These are phyloP conservation scores for Colletotrichum spinosum DNA, from an alignment of 2,329 filamentous ascomycete species.

Conservation along the genomic window DNA sequence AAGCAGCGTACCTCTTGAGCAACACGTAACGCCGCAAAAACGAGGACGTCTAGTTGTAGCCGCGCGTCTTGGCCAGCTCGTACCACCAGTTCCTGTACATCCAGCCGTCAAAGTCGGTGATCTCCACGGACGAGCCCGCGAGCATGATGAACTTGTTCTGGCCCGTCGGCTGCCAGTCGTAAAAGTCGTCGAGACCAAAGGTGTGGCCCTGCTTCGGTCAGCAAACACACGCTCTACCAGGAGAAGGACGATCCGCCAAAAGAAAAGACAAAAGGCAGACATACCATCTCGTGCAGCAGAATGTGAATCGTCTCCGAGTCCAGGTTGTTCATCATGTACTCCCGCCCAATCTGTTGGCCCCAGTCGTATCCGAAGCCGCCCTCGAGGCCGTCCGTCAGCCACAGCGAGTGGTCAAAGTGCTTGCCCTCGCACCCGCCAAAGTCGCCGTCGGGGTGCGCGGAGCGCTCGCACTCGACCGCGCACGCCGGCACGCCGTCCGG, in stretches of 20 bases:
- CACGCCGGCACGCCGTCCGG: conserved; percentile 54
- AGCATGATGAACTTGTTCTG: conserved; percentile 57
- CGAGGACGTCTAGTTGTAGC: no score
- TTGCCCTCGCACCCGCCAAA: conserved; percentile 53
- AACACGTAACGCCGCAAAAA: no score
- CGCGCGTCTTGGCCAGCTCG: conserved; percentile 40
- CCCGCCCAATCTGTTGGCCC: conserved; percentile 56
- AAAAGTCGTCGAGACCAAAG: conserved; percentile 52
- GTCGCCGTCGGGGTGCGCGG: conserved; percentile 55
- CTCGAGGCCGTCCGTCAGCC: conserved; percentile 57
- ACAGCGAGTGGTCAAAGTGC: conserved; percentile 59
- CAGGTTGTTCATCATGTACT: conserved; percentile 55
- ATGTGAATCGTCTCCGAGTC: conserved; percentile 54
- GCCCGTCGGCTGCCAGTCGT: conserved; percentile 56
- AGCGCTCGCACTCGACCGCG: conserved; percentile 52
- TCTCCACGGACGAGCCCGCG: conserved; percentile 52
- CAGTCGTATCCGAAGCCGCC: conserved; percentile 59
- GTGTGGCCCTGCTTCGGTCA: conserved; percentile 47
- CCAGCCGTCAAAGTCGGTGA: conserved; percentile 62
- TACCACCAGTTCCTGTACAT: conserved; percentile 61
- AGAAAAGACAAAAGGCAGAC: neutral
- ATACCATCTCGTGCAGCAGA: conserved; percentile 55
- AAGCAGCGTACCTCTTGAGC: no score
- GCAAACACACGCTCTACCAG: neutral
- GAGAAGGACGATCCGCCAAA: neutral